Base-by-base conservation (phyloP, 1,284 basidiomycete species). In the Fomes fomentarius region DNA sequence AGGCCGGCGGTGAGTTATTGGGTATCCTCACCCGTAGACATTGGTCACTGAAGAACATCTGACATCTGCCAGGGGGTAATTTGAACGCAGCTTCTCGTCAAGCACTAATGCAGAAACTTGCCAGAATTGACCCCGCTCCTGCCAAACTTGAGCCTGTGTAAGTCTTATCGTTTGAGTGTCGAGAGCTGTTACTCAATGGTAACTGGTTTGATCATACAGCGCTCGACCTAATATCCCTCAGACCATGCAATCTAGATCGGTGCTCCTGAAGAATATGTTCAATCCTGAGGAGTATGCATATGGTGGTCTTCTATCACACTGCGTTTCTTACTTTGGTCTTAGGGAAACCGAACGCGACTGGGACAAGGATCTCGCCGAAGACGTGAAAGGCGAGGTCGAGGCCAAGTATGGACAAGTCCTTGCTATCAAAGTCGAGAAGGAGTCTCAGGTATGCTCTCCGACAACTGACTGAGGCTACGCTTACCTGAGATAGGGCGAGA, bases 41-140 rank as follows among this genome's bases (percentile, higher is more conserved):
- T 47, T 9, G 54, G 45, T 35, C 8, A n/a, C 38, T 10, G 25
- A 41, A 0, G 5, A 15, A 1, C 8, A 15, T 47, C 14, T 24
- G 9, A n/a, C n/a, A n/a, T n/a, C n/a, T n/a, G n/a, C n/a, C 31
- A 90, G 89, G 88, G 74, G 90, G 90, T 87, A 93, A 94, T 79
- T 83, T 96, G 79, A 96, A 96, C 77, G 91, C 91, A 78, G 92
- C 91, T 64, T 93, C 93, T 69, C 91, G 95, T 75, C 94, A 96
- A 81, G 93, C 94, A 74, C 91, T 98, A 76, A 98, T 98, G 95
- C 93, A 95, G 77, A 98, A 97, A 86, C 90, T 98, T 82, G 94
- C 95, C 70, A 93, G 95, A 79, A 91, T 83, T 73, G 91, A 94
- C 64, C 79, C 83, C 49, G 71, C 86, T 37, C 73, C 81, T 42